phyloP scores from a whole-genome alignment of 805 yeast genomes.

The Ogataea pini region DNA sequence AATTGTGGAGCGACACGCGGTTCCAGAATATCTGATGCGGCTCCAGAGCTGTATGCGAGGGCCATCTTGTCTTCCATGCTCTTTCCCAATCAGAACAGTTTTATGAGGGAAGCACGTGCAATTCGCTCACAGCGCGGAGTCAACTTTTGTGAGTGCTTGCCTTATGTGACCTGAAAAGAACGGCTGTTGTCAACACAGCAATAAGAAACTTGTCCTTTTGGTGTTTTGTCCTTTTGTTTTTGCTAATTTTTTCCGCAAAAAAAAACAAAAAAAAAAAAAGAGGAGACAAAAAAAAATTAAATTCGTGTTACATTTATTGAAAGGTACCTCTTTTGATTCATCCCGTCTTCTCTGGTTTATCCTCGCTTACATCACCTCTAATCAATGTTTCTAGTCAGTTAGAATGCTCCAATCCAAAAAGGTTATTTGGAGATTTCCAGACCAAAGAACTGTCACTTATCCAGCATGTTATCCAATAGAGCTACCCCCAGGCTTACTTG shows the following conservation, averaged over 20 bases:
- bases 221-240: not conserved
- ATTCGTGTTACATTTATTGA: too few species aligned
- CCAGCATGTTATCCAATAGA: conserved; percentile 34
- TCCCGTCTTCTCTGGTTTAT: not conserved
- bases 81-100: not conserved
- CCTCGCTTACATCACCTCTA: too few species aligned
- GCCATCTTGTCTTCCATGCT: not conserved
- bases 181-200: too few species aligned
- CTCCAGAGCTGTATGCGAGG: not conserved
- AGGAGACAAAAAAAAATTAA: not conserved
- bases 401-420: not conserved
- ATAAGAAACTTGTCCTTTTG: not conserved
- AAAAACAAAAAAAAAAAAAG: not conserved
- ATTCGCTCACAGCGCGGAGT: too few species aligned
- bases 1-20: not conserved
- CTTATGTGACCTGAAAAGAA: too few species aligned
- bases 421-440: conserved; percentile 4
- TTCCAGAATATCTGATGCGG: not conserved
- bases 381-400: not conserved
- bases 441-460: not conserved
- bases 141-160: too few species aligned
- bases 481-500: conserved; percentile 36
- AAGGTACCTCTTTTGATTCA: too few species aligned
- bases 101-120: not conserved
- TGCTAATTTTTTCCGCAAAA: not conserved